These are phyloP conservation scores for Oryza punctata DNA, from an alignment of 176 grass and related monocot genomes.

Conservation along the genomic window DNA sequence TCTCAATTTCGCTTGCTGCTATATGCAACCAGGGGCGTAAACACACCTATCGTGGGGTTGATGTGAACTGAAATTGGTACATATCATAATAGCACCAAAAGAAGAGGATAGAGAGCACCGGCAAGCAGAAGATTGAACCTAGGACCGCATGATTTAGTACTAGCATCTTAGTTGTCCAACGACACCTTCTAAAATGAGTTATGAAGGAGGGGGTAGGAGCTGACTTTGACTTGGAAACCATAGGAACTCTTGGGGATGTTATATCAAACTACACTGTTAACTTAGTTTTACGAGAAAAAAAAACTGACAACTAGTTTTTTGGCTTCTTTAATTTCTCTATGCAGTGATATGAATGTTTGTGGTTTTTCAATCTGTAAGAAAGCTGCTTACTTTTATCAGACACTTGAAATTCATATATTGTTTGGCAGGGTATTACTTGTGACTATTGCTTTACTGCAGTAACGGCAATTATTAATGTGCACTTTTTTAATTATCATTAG, in stretches of 20 bases:
- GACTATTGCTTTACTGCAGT: background rate
- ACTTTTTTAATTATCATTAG: conserved; percentile 4
- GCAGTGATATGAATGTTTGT: background rate
- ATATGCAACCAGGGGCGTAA: conserved; percentile 18
- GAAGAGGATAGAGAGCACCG: background rate
- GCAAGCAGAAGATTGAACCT: background rate
- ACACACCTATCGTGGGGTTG: conserved; percentile 1
- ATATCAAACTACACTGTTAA: background rate
- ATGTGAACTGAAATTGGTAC: background rate
- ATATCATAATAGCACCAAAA: conserved; percentile 15
- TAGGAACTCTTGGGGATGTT: background rate
- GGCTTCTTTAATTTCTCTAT: background rate
- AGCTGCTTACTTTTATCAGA: conserved; percentile 5
- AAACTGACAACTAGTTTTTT: conserved; percentile 2
- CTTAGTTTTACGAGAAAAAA: background rate
- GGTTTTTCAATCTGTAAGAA: conserved; percentile 5
- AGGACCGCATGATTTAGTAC: background rate
- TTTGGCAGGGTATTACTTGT: background rate
- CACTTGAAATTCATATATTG: background rate
- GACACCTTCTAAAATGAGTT: background rate
- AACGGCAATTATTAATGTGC: background rate
- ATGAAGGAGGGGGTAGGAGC: background rate
- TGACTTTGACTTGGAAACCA: background rate
- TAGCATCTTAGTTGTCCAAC: conserved; percentile 9
- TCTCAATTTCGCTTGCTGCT: background rate